A percentile compares a stretch with the other conserved stretches of the same genome.
Evolutionary conservation across 331 rosid genomes (phyloP).

Genomic region (Phaseolus coccineus): DNA sequence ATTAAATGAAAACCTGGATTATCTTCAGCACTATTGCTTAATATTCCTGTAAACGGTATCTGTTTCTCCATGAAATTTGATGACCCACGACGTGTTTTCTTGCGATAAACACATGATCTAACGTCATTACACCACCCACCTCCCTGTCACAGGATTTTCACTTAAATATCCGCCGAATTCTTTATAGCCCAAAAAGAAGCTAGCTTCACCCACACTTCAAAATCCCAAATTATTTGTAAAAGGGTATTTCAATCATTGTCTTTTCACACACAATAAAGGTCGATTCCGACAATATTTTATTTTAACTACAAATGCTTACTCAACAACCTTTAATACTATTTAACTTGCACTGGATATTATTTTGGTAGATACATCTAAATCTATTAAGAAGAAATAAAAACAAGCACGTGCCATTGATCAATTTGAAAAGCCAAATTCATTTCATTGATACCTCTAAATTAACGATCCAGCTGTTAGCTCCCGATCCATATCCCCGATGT

Average conservation of each 20-base stretch:
- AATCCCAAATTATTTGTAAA: background rate
- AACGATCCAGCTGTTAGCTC: slow-evolving; percentile 88
- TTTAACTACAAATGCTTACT: background rate
- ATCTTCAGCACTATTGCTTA: slow-evolving; percentile 71
- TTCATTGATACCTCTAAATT: slow-evolving; percentile 76
- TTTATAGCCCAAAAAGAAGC: slow-evolving; percentile 2
- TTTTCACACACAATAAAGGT: slow-evolving; percentile 5
- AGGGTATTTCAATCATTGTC: background rate
- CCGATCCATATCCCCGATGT: slow-evolving; percentile 81
- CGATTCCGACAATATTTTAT: background rate
- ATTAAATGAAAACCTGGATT: slow-evolving; percentile 71
- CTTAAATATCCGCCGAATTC: slow-evolving; percentile 29
- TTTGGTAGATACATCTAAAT: slow-evolving; percentile 16
- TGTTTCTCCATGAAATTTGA: slow-evolving; percentile 81
- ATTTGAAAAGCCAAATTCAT: slow-evolving; percentile 35
- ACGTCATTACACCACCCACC: slow-evolving; percentile 92
- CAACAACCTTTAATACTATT: background rate
- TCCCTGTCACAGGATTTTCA: slow-evolving; percentile 70
- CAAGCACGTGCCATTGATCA: background rate
- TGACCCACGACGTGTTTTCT: slow-evolving; percentile 77
- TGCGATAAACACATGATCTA: slow-evolving; percentile 74
- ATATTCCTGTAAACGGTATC: slow-evolving; percentile 74
- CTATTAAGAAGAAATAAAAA: background rate
- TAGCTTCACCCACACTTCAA: slow-evolving; percentile 17
- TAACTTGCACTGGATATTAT: background rate